These are phyloP conservation scores for Aplosporella prunicola DNA, from an alignment of 2,329 filamentous ascomycete genomes.

Conservation along the genomic window DNA sequence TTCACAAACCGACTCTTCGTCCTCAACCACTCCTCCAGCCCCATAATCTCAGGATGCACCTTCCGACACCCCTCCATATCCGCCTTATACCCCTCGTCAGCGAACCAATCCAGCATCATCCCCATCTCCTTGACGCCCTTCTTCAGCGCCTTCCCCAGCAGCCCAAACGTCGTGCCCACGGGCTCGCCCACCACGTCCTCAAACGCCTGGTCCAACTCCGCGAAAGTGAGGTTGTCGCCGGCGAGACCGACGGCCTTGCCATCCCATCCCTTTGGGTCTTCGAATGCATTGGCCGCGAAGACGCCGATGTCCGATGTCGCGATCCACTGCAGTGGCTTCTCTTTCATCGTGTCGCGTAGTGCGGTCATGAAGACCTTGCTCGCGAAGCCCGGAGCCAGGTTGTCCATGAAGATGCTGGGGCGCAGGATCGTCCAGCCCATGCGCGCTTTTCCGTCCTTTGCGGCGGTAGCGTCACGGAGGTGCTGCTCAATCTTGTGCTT, in stretches of 20 bases:
- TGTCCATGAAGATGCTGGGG: slow-evolving; percentile 53
- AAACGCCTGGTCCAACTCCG: slow-evolving; percentile 33
- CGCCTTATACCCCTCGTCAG: slow-evolving; percentile 36
- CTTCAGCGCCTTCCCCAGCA: slow-evolving; percentile 25
- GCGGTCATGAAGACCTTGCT: slow-evolving; percentile 17
- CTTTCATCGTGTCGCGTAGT: slow-evolving; percentile 33
- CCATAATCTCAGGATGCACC: slow-evolving; percentile 37
- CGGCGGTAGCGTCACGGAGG: slow-evolving; percentile 34
- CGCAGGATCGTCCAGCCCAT: slow-evolving; percentile 52
- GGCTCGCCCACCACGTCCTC: slow-evolving; percentile 30
- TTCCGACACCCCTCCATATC: slow-evolving; percentile 36
- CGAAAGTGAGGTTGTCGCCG: slow-evolving; percentile 39
- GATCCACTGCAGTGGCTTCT: slow-evolving; percentile 26
- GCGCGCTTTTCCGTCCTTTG: slow-evolving; percentile 14
- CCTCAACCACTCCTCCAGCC: slow-evolving; percentile 39
- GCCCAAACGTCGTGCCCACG: not conserved
- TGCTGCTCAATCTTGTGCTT: slow-evolving; percentile 54
- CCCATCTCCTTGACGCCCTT: slow-evolving; percentile 32
- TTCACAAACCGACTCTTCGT: slow-evolving; percentile 22
- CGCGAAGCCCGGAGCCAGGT: slow-evolving; percentile 32
- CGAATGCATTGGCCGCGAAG: slow-evolving; percentile 39
- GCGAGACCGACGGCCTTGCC: slow-evolving; percentile 37
- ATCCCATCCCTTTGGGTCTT: slow-evolving; percentile 31
- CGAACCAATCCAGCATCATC: slow-evolving; percentile 43
- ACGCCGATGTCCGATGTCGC: slow-evolving; percentile 37